These are phyloP conservation scores for Gaillardinia entomophila DNA, from an alignment of 805 yeast genomes.

Conservation along the genomic window DNA sequence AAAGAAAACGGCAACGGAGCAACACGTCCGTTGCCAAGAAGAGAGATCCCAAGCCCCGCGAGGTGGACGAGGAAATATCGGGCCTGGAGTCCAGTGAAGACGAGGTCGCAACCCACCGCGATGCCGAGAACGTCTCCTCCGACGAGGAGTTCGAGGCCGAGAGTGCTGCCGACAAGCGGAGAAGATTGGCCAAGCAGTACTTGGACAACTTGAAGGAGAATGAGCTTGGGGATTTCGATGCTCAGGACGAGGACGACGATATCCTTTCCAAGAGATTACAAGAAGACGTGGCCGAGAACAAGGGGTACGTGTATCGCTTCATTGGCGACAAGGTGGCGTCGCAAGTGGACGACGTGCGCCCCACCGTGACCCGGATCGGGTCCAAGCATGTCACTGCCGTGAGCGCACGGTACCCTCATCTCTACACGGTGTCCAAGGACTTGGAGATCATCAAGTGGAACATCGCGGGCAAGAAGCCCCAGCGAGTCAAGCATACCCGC, in stretches of 20 bases:
- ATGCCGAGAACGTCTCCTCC: constrained; percentile 36
- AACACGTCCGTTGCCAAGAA: constrained; percentile 13
- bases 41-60: constrained; percentile 8
- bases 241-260: constrained; percentile 85
- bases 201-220: constrained; percentile 70
- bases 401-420: constrained; percentile 52
- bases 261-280: constrained; percentile 74
- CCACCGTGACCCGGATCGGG: constrained; percentile 51
- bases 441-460: constrained; percentile 78
- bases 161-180: constrained; percentile 86
- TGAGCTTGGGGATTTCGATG: constrained; percentile 57
- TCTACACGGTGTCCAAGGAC: constrained; percentile 81
- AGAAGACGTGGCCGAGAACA: constrained; percentile 84
- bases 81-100: constrained; percentile 45
- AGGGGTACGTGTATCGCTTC: constrained; percentile 74
- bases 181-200: constrained; percentile 91
- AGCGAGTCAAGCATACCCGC: constrained; percentile 54
- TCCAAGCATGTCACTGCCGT: constrained; percentile 52
- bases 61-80: constrained; percentile 51
- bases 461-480: constrained; percentile 55
- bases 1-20: constrained; percentile 35
- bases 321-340: constrained; percentile 46
- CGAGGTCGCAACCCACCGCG: constrained; percentile 3
- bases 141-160: constrained; percentile 74
- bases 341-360: constrained; percentile 29